These are phyloP conservation scores for Nicotiana attenuata DNA, from an alignment of 257 asterid genomes.

Conservation along the genomic window DNA sequence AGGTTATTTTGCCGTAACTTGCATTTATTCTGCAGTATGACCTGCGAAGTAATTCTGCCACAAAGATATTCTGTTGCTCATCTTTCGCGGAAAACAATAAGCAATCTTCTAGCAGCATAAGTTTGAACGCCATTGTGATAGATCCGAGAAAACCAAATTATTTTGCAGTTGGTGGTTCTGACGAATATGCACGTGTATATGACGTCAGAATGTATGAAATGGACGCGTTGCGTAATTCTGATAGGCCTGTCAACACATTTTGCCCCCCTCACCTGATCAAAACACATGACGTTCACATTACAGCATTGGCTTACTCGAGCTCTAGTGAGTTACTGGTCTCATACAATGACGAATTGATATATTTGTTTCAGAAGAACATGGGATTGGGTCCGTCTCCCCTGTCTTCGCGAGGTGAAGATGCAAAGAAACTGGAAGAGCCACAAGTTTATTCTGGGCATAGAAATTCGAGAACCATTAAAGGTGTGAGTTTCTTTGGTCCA, in stretches of 20 bases:
- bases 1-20: neutral
- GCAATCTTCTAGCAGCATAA: conserved; percentile 27
- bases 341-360: conserved; percentile 64
- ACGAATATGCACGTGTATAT: conserved; percentile 63
- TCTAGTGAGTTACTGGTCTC: conserved; percentile 70
- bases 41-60: conserved; percentile 55
- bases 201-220: conserved; percentile 54
- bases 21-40: conserved; percentile 56
- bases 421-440: conserved; percentile 23
- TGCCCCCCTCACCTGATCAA: conserved; percentile 49
- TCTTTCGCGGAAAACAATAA: conserved; percentile 26
- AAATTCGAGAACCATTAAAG: conserved; percentile 61
- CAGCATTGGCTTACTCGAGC: conserved; percentile 66
- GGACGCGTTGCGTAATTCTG: conserved; percentile 25
- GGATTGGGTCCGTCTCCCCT: conserved; percentile 53
- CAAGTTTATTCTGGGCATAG: conserved; percentile 61
- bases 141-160: conserved; percentile 79
- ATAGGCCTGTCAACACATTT: conserved; percentile 43
- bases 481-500: conserved; percentile 74
- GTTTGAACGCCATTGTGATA: conserved; percentile 55
- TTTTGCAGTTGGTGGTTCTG: conserved; percentile 70
- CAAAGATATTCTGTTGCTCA: conserved; percentile 64
- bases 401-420: conserved; percentile 27
- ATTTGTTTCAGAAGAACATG: conserved; percentile 60
- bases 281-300: conserved; percentile 46